Evolutionary conservation across 169 alveolate species (phyloP), one percentile per base, ranked within the genome.

Genomic region (Plasmodium falciparum): DNA sequence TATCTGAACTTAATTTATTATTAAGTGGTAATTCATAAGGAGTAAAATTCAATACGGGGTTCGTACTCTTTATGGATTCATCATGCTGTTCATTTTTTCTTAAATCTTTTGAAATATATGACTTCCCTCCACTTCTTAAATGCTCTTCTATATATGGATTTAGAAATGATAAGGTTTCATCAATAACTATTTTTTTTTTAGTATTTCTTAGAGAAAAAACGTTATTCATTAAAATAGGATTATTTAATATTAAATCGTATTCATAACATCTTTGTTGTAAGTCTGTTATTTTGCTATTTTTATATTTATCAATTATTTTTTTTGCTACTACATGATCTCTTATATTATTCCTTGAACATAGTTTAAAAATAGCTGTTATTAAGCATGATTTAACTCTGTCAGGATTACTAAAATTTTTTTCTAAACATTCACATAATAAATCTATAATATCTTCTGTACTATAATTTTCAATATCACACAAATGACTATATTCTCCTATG

Each of bases 221-320:
- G 69, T 83, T 67, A 69, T 83, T 83, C n/a, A 83, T 83, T 62
- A 83, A 63, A 0, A 47, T 70, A 2, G 74, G 83, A 72, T 83
- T 83, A 26, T 83, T 83, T 58, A 83, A 83, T 29, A 83, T 83
- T 61, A 62, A 83, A 26, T 58, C 73, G n/a, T 54, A 83, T 47
- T 83, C 91, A 61, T 83, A 83, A 69, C 91, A 83, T 72, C 83
- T 67, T 61, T 83, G 91, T 17, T 83, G 91, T 59, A 83, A 56
- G 33, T 83, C 91, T 4, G 91, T 83, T 24, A 67, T 56, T 24
- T 24, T 50, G 39, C 91, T 83, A 29, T 58, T 83, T 58, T 83
- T 83, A 50, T 83, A 83, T 67, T 83, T 83, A 20, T 83, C 91
- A 49, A 83, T 83, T 63, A 83, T 39, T 61, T 83, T 83, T 26